Conservation (phyloP, 1,139 yeast genomes). For the Sugiyamaella paludigena region DNA sequence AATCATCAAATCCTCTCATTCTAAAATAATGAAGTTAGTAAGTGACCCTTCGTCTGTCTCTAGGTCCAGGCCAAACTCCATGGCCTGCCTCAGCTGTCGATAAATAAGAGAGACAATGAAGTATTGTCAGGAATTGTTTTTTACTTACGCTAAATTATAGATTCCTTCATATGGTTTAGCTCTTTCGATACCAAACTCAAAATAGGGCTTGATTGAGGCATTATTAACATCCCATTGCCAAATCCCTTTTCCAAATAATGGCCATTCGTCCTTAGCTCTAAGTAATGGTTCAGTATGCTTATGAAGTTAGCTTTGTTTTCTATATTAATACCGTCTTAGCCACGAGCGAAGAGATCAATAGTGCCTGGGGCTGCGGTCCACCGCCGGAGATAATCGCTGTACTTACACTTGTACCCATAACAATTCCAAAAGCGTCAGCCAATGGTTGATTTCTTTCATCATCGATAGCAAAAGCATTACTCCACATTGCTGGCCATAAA, state of each 20-base stretch:
- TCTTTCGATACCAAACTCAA: constrained; percentile 20
- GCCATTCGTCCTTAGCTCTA: constrained; percentile 26
- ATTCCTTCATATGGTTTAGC: constrained; percentile 23
- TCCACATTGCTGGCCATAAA: constrained; percentile 28
- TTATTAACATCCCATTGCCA: constrained; percentile 24
- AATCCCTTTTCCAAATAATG: constrained; percentile 22
- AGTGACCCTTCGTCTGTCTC: too few species aligned
- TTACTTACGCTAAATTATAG: constrained; percentile 17
- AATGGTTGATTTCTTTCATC: constrained; percentile 20
- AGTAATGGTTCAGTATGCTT: constrained; percentile 26
- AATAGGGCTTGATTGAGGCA: constrained; percentile 18
- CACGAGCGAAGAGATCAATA: too few species aligned
- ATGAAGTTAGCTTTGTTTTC: too few species aligned
- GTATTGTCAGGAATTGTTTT: too few species aligned
- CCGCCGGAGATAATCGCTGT: too few species aligned
- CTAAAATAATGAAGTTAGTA: constrained; percentile 14
- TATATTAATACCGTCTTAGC: too few species aligned
- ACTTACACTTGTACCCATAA: constrained; percentile 25
- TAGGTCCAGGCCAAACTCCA: too few species aligned
- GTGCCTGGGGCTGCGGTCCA: too few species aligned
- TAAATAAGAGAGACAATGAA: too few species aligned
- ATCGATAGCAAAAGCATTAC: constrained; percentile 23
- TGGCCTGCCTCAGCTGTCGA: too few species aligned
- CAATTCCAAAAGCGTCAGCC: constrained; percentile 25
- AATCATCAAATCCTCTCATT: constrained; percentile 26